Conservation (phyloP, 371 early-diverging fungal genomes). For the Nematocida sp. region DNA sequence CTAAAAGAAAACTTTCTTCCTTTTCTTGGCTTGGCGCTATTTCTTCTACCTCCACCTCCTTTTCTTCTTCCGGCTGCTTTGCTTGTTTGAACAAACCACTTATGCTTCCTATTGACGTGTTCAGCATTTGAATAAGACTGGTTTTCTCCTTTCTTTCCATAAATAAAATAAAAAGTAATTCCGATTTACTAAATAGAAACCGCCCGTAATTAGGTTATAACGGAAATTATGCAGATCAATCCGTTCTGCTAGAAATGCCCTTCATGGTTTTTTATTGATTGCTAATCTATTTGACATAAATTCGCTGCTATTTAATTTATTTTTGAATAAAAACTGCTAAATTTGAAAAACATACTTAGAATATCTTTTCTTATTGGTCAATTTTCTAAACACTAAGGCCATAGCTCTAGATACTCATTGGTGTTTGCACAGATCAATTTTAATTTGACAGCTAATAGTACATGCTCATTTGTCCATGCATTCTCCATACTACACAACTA, state of each 20-base stretch:
- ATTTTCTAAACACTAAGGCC: too few relatives aligned
- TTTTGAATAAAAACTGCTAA: background rate
- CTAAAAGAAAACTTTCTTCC: conserved; percentile 23
- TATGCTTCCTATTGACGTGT: conserved; percentile 55
- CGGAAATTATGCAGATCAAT: too few relatives aligned
- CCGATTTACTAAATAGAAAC: background rate
- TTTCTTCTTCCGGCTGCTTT: conserved; percentile 11
- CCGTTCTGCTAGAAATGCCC: too few relatives aligned
- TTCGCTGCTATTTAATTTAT: background rate
- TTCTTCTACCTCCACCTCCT: conserved; percentile 44
- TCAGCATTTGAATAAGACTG: conserved; percentile 52
- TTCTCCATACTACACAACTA: background rate
- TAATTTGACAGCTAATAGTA: background rate
- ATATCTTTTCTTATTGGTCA: too few relatives aligned
- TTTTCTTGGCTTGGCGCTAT: conserved; percentile 31
- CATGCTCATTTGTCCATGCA: background rate
- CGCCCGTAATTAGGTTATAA: background rate
- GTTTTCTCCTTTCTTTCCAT: conserved; percentile 56
- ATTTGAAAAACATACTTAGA: background rate
- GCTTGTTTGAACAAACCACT: conserved; percentile 52
- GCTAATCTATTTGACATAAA: too few relatives aligned
- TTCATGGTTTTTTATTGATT: too few relatives aligned
- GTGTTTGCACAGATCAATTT: background rate
- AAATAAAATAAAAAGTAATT: conserved; percentile 42
- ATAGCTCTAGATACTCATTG: background rate